Percentiles rank a stretch among this genome's conserved stretches.
phyloP scores from a whole-genome alignment of 352 stramenopile genomes.

The Globisporangium cylindrosporum region DNA sequence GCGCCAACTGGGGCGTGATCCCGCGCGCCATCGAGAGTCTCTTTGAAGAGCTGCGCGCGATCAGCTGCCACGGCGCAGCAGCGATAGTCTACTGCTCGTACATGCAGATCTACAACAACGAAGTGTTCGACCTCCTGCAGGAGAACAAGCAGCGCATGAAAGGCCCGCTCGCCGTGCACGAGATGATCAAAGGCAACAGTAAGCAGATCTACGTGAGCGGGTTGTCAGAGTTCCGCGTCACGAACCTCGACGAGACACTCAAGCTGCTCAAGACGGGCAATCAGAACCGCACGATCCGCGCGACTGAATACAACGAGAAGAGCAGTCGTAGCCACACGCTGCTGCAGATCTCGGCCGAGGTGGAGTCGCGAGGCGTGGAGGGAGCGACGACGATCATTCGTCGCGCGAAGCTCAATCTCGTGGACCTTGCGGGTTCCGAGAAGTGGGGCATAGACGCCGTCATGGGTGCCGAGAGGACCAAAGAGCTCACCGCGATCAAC shows the following conservation, averaged over 20 bases:
- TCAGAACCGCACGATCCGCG: conserved; percentile 83
- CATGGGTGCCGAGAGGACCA: conserved; percentile 70
- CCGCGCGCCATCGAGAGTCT: conserved; percentile 80
- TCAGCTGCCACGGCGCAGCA: conserved; percentile 44
- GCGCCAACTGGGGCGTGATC: conserved; percentile 71
- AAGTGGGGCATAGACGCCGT: conserved; percentile 83
- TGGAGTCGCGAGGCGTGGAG: conserved; percentile 68
- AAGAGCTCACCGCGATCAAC: conserved; percentile 92
- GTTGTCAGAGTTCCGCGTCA: conserved; percentile 87
- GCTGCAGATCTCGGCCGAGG: conserved; percentile 78
- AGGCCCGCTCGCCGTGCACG: conserved; percentile 46
- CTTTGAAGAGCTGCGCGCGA: conserved; percentile 70
- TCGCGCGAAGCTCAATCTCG: conserved; percentile 86
- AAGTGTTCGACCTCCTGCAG: conserved; percentile 73
- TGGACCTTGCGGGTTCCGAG: conserved; percentile 91
- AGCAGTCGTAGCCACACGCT: conserved; percentile 86
- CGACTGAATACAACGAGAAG: conserved; percentile 86
- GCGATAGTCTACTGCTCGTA: conserved; percentile 86
- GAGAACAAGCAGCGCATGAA: conserved; percentile 56
- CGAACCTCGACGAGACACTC: conserved; percentile 73
- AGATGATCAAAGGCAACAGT: conserved; percentile 75
- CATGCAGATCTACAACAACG: conserved; percentile 92
- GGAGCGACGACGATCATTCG: conserved; percentile 72
- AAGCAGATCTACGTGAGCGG: conserved; percentile 90
- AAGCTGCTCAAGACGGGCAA: conserved; percentile 74